Evolutionary conservation across 2,329 filamentous ascomycete species (phyloP).

Genomic region (Sclerotinia minor): DNA sequence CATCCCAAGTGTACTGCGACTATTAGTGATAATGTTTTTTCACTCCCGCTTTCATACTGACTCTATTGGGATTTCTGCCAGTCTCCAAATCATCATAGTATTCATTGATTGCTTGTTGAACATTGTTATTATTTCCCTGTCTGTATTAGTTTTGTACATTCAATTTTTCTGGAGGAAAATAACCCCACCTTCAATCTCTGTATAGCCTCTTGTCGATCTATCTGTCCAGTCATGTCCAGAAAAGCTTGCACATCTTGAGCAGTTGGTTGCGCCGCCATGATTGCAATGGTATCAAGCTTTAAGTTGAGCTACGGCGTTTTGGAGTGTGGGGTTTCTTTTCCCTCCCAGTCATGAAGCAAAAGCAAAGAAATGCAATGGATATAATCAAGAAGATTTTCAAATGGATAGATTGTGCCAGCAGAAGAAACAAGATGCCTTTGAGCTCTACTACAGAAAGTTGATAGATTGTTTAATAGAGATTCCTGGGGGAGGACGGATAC

Average conservation of each 20-base stretch:
- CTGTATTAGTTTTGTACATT: conserved; percentile 27
- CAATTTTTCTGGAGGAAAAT: not conserved
- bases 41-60: conserved; percentile 30
- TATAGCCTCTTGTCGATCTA: conserved; percentile 21
- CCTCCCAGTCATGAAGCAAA: conserved; percentile 9
- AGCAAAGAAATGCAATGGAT: not conserved
- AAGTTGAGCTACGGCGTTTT: not conserved
- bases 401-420: not conserved
- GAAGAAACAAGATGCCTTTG: not conserved
- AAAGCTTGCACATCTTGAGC: conserved; percentile 23
- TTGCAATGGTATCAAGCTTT: not conserved
- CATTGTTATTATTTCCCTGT: conserved; percentile 49
- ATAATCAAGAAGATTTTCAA: not conserved
- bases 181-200: conserved; percentile 20
- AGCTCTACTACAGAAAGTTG: not conserved
- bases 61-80: conserved; percentile 41
- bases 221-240: conserved; percentile 21
- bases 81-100: conserved; percentile 51
- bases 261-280: conserved; percentile 22
- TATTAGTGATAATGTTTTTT: not conserved
- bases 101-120: conserved; percentile 52
- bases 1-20: conserved; percentile 55
- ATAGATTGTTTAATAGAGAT: not conserved
- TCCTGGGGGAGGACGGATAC: conserved; percentile 6
- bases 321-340: not conserved